Evolutionary conservation across 768 basidiomycete genomes (phyloP).

Genomic region (Pleurotus tuber-regium): DNA sequence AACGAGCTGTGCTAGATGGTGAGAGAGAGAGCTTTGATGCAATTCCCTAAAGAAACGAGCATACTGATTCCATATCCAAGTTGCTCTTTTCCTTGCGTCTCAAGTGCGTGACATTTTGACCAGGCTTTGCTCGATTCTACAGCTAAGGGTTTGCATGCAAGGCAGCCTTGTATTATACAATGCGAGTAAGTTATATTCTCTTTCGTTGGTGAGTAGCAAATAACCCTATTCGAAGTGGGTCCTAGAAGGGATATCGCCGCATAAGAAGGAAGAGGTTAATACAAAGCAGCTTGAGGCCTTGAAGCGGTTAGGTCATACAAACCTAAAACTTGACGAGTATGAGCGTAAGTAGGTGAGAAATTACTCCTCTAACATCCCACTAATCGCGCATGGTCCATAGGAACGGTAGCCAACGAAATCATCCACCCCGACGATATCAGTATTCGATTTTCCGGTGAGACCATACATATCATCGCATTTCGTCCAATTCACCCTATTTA

Average conservation of each 20-base stretch:
- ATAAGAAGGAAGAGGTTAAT: constrained; percentile 60
- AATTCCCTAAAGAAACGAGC: neutral
- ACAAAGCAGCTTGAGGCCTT: constrained; percentile 70
- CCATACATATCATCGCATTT: neutral
- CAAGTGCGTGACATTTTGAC: constrained; percentile 36
- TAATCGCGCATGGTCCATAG: too few relatives aligned
- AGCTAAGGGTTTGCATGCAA: constrained; percentile 33
- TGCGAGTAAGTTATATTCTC: constrained; percentile 47
- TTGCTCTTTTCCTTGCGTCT: constrained; percentile 50
- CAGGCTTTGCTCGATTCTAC: constrained; percentile 13
- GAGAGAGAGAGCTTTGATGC: constrained; percentile 16
- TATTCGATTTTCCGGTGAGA: constrained; percentile 68
- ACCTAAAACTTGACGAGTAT: constrained; percentile 84
- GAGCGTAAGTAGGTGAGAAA: constrained; percentile 86
- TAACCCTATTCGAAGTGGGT: constrained; percentile 51
- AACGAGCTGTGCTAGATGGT: constrained; percentile 47
- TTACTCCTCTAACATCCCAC: too few relatives aligned
- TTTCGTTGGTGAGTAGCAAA: neutral
- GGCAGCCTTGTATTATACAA: constrained; percentile 78
- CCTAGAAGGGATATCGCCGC: constrained; percentile 48
- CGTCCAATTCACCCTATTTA: neutral
- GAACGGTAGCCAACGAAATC: constrained; percentile 87
- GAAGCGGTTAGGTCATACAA: constrained; percentile 66
- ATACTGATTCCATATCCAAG: constrained; percentile 25
- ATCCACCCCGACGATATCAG: constrained; percentile 90